Percentiles rank a stretch among this genome's conserved stretches.
phyloP scores from a whole-genome alignment of 208 protist species.

The Entamoeba invadens region DNA sequence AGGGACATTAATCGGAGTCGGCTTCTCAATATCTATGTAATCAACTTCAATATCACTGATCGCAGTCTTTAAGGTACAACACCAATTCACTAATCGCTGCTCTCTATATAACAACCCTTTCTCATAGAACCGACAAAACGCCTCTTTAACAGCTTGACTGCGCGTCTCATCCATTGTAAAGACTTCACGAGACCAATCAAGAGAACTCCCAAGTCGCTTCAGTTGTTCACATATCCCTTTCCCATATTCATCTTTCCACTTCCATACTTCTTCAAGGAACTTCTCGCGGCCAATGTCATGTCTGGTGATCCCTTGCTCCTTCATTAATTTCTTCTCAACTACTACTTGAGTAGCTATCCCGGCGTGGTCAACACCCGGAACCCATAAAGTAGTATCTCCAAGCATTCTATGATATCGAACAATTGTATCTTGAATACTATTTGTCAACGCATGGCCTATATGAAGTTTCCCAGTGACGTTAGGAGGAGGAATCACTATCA shows the following conservation, averaged over 20 bases:
- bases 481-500: conserved; percentile 91
- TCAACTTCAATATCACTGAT: conserved; percentile 98
- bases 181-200: conserved; percentile 88
- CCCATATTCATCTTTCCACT: conserved; percentile 84
- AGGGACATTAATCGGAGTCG: conserved; percentile 51
- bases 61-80: conserved; percentile 82
- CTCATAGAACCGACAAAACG: conserved; percentile 83
- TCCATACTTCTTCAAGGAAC: conserved; percentile 81
- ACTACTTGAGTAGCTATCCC: conserved; percentile 92
- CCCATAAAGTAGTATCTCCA: conserved; percentile 84
- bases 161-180: conserved; percentile 94
- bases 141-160: conserved; percentile 69
- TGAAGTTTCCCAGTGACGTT: conserved; percentile 98
- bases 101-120: conserved; percentile 79
- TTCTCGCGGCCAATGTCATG: conserved; percentile 83
- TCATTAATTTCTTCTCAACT: conserved; percentile 80
- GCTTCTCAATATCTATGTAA: conserved; percentile 54
- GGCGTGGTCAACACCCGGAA: conserved; percentile 97
- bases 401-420: conserved; percentile 12
- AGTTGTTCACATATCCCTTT: conserved; percentile 60
- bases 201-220: conserved; percentile 70
- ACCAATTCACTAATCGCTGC: conserved; percentile 90
- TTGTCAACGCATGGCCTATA: conserved; percentile 91
- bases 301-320: conserved; percentile 49
- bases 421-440: conserved; percentile 26